Base-by-base conservation (phyloP, 371 early-diverging fungal genomes). In the Chytridiales sp. region DNA sequence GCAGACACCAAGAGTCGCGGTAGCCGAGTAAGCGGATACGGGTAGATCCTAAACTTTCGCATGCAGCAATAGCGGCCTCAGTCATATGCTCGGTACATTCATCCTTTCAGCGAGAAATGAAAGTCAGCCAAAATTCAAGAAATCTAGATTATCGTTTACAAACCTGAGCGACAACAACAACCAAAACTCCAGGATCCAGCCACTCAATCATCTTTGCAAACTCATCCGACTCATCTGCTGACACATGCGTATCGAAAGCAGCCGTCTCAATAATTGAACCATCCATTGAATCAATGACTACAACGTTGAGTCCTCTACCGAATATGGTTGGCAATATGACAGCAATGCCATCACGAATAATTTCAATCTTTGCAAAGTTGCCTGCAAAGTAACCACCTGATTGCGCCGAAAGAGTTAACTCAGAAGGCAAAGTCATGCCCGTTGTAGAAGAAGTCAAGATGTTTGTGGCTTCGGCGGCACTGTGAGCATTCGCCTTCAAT, bases 1-100 rank as follows among this genome's bases (percentile, higher is more conserved):
- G 85, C 46, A 93, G 58, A 38, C 86, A 87, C 85, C 87, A 93
- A 1, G 89, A 88, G 67, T 91, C 92, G 31, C 91, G 84, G 63
- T 87, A 89, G 40, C 70, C 56, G 30, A 88, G 67, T 1, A 83
- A 39, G 2, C 76, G 75, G 41, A 88, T 82, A 35, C 56, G 59
- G 6, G 65, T 70, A 24, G 86, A 79, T 2, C 93, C 93, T 1
- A 93, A 61, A 31, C 76, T 65, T 51, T 81, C 85, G 41, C 68
- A 74, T 0, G 86, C 86, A 0, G 69, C 61, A 0, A 69, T 66
- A 0, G 88, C 90, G 2, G 76, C 76, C 9, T 73, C 70, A 0
- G 83, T 82, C 36, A 91, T 62, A 34, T 84, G 81, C 62, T 87
- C 88, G 3, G 75, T 70, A 55, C 79, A 82, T 55, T 91, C 91